These are phyloP conservation scores for Didymella pinodella DNA, from an alignment of 2,329 filamentous ascomycete genomes.

Conservation along the genomic window DNA sequence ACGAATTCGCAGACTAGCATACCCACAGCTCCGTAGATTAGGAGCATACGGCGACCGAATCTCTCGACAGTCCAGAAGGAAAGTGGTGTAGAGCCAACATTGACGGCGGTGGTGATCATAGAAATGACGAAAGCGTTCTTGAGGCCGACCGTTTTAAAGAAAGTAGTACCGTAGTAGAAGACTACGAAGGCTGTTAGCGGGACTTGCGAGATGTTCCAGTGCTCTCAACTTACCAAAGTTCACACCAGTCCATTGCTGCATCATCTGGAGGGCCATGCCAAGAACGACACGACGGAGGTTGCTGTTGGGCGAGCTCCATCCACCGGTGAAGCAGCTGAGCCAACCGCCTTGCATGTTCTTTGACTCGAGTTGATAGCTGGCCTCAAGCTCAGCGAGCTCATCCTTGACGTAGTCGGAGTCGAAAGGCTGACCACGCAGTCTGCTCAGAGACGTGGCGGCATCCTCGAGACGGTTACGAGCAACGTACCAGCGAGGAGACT, in stretches of 20 bases:
- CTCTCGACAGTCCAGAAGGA: conserved; percentile 88
- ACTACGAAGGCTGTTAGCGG: conserved; percentile 20
- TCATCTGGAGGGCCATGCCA: conserved; percentile 59
- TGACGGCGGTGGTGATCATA: conserved; percentile 86
- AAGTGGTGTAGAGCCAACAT: conserved; percentile 83
- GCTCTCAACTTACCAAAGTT: conserved; percentile 70
- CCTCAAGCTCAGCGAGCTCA: conserved; percentile 84
- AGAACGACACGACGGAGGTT: conserved; percentile 59
- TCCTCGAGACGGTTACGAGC: conserved; percentile 74
- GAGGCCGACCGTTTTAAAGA: conserved; percentile 82
- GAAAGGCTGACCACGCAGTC: conserved; percentile 75
- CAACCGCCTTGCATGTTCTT: conserved; percentile 66
- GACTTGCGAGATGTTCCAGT: neutral
- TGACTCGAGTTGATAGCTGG: conserved; percentile 85
- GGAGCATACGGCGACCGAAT: conserved; percentile 79
- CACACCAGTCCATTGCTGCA: conserved; percentile 74
- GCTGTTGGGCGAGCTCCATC: conserved; percentile 59
- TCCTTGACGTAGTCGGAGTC: conserved; percentile 78
- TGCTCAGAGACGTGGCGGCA: conserved; percentile 69
- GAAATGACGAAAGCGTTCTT: conserved; percentile 81
- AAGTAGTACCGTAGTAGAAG: conserved; percentile 72
- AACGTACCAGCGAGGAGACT: conserved; percentile 83
- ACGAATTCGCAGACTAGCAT: conserved; percentile 91
- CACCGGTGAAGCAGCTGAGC: conserved; percentile 69
- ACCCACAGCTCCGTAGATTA: conserved; percentile 78